These are phyloP conservation scores for Hymenoscyphus occultus DNA, from an alignment of 2,329 filamentous ascomycete species.

Conservation along the genomic window DNA sequence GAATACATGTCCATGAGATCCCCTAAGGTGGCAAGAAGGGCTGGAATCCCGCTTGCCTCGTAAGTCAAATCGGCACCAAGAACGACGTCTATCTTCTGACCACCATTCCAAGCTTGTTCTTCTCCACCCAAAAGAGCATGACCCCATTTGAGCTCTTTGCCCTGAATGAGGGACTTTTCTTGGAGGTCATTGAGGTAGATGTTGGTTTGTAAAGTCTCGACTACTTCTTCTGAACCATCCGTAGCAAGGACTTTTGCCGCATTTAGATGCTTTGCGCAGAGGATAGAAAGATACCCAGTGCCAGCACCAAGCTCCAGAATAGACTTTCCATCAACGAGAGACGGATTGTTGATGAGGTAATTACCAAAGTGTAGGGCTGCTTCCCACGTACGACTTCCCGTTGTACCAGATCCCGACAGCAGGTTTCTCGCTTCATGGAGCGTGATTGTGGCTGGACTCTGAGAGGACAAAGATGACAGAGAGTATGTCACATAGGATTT, in stretches of 20 bases:
- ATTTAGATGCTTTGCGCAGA: slow-evolving; percentile 66
- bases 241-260: slow-evolving; percentile 62
- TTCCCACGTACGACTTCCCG: slow-evolving; percentile 78
- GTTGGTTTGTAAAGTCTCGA: slow-evolving; percentile 65
- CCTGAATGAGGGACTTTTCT: slow-evolving; percentile 49
- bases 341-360: slow-evolving; percentile 51
- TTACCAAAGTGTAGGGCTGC: slow-evolving; percentile 71
- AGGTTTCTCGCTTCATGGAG: slow-evolving; percentile 67
- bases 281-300: slow-evolving; percentile 71
- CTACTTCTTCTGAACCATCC: slow-evolving; percentile 71
- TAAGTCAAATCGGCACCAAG: slow-evolving; percentile 79
- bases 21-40: slow-evolving; percentile 61
- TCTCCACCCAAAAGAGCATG: slow-evolving; percentile 36
- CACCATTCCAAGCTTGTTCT: slow-evolving; percentile 42
- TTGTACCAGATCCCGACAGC: slow-evolving; percentile 69
- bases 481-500: slow-evolving; percentile 74
- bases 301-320: slow-evolving; percentile 74
- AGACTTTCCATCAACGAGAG: slow-evolving; percentile 48
- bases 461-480: slow-evolving; percentile 25
- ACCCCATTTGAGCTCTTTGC: slow-evolving; percentile 52
- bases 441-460: slow-evolving; percentile 46
- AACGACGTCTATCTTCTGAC: slow-evolving; percentile 55
- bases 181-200: slow-evolving; percentile 66
- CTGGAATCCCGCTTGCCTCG: slow-evolving; percentile 60
- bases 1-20: slow-evolving; percentile 59